Conservation (phyloP, 306 rosid genomes). For the Rubus idaeus region DNA sequence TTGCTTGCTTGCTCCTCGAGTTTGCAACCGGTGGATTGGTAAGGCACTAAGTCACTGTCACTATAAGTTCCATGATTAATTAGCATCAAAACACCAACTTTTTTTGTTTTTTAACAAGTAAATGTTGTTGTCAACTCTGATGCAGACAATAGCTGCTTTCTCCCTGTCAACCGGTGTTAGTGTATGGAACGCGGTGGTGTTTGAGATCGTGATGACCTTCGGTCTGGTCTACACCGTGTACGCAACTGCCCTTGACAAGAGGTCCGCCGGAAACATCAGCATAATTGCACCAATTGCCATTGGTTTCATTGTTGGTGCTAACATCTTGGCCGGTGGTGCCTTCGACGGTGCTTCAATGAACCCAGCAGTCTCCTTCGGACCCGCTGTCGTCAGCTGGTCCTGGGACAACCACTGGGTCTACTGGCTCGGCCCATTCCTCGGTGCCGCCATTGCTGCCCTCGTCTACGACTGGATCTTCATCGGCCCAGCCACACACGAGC, state of each 20-base stretch:
- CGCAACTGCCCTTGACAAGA: constrained; percentile 74
- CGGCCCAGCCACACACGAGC: constrained; percentile 51
- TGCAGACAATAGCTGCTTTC: constrained; percentile 70
- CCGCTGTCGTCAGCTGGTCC: constrained; percentile 77
- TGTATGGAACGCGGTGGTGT: constrained; percentile 61
- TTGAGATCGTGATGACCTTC: constrained; percentile 81
- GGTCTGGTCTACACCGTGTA: constrained; percentile 80
- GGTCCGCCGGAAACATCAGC: constrained; percentile 48
- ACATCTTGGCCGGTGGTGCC: constrained; percentile 82
- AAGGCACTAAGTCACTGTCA: constrained; percentile 3
- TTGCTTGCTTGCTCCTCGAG: constrained; percentile 77
- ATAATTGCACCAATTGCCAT: constrained; percentile 80
- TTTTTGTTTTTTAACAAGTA: too few relatives aligned
- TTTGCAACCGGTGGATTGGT: constrained; percentile 73
- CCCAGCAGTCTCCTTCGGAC: constrained; percentile 86
- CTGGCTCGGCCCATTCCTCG: constrained; percentile 68
- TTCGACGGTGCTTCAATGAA: constrained; percentile 87
- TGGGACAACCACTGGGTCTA: constrained; percentile 82
- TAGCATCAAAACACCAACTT: background rate
- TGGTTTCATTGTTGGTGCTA: constrained; percentile 82
- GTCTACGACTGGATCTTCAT: constrained; percentile 60
- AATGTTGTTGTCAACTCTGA: background rate
- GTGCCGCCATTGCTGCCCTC: constrained; percentile 61
- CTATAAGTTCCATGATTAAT: background rate
- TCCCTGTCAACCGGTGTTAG: constrained; percentile 59